Base-by-base conservation (phyloP, 2,329 filamentous ascomycete genomes). In the Mycogone perniciosa region DNA sequence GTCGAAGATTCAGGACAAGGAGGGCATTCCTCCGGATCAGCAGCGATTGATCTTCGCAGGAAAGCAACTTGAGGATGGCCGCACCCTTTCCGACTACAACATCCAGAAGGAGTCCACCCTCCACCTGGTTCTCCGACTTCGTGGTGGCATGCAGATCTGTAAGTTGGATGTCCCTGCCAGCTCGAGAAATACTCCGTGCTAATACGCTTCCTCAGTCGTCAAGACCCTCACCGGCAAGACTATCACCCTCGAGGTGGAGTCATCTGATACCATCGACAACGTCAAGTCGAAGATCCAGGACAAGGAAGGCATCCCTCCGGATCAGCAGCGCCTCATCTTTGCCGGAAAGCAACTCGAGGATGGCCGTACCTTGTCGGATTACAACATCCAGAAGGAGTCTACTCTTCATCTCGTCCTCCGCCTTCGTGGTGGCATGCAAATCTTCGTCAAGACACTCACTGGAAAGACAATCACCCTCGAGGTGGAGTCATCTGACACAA, bases 1-100 rank as follows among this genome's bases (percentile, higher is more conserved):
- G 85, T 84, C 81, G 45, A 97, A 96, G 83, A 97, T 96, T 46
- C 92, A 97, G 73, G 92, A 97, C 67, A 96, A 97, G 83, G 92
- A 97, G 74, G 92, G 92, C 40, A 96, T 97, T 51, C 92, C 91
- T 43, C 91, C 91, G 8, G 91, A 96, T 67, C 91, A 97, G 73
- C 91, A 96, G 76, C 92, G 91, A 62, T 72, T 96, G 60, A 96
- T 96, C 69, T 96, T 96, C 61, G 91, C 91, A 41, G 92, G 92
- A 55, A 97, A 97, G 80, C 92, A 97, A 70, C 82, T 96, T 4
- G 92, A 97, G 71, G 92, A 97, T 61, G 91, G 92, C 54, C 76
- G 76, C 48, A 80, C 76, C 50, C 70, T 79, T 6, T 74, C 72
- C 48, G 76, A 78, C 55, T 77, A 79, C 72, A 77, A 78, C 63